Base-by-base conservation (phyloP, 345 rosid species). In the thale cress (Arabidopsis thaliana) region DNA sequence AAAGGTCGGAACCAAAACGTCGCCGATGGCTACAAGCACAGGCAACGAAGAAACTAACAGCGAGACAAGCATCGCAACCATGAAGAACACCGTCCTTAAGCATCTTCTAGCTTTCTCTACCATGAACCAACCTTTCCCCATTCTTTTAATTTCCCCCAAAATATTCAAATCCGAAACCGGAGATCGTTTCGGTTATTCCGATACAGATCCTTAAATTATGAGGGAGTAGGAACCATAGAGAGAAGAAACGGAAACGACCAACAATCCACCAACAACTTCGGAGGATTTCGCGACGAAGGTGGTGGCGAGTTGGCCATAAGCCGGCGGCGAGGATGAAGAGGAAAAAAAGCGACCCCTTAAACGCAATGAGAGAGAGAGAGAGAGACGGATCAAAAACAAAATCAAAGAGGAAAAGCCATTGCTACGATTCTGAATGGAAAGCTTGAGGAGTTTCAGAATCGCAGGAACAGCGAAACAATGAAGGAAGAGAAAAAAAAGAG, bases 11-110 rank as follows among this genome's bases (percentile, higher is more conserved):
- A 88, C 84, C 66, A 87, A 13, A 5, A 91, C 89, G 63, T 93
- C 98, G 2, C 84, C 88, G 5, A 88, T 53, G 72, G 97, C 90
- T 66, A 91, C 98, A 67, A 93, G 86, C 51, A 93, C 76, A 62
- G 96, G 97, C 72, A 93, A 77, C 33, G 97, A 93, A 7, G 96
- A 91, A 6, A 83, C 88, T 53, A 93, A 67, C 14, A 93, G 86
- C 46, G 98, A 93, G 20, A 84, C 90, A 73, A 93, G 81, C 98
- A 93, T 91, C 53, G 97, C 96, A 76, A 93, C 88, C 90, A 93
- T 82, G 78, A 93, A 93, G 66, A 91, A 91, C 22, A 79, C 75
- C 55, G 98, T 93, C 81, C 94, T 72, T 6, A 80, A 69, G 68
- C 87, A 84, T 80, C 98, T 83, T 79, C 86, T 83, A 69, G 52